These are phyloP conservation scores for Tillandsia leiboldiana DNA, from an alignment of 176 grass and related monocot genomes.

Conservation along the genomic window DNA sequence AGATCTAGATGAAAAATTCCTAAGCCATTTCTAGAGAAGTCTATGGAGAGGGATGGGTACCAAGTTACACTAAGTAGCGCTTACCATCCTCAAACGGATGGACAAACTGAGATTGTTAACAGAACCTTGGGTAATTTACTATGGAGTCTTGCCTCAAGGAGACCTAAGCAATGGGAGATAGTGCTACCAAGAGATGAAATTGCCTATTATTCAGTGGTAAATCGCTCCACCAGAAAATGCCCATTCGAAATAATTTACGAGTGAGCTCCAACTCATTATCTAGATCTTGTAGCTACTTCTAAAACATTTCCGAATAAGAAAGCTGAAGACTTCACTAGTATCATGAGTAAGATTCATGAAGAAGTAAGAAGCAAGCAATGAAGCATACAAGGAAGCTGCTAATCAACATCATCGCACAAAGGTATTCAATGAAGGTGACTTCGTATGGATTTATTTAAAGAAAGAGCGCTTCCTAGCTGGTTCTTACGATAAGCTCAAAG, in stretches of 20 bases:
- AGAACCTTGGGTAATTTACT: background rate
- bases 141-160: background rate
- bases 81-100: background rate
- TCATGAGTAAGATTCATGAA: background rate
- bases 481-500: background rate
- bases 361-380: background rate
- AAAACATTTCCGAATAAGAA: background rate
- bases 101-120: background rate
- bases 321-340: background rate
- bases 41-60: background rate
- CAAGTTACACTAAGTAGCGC: background rate
- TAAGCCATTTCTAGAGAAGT: background rate
- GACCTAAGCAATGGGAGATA: background rate
- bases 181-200: background rate
- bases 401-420: background rate
- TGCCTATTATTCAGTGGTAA: background rate
- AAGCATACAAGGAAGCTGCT: background rate
- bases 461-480: background rate
- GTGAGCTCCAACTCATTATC: background rate
- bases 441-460: background rate
- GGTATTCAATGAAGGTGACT: background rate
- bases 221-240: background rate
- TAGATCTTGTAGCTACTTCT: background rate
- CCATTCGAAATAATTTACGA: background rate
- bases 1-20: background rate